A percentile compares a stretch with the other conserved stretches of the same genome.
phyloP scores from a whole-genome alignment of 1,284 basidiomycete species.

The Sphagnurus paluster region DNA sequence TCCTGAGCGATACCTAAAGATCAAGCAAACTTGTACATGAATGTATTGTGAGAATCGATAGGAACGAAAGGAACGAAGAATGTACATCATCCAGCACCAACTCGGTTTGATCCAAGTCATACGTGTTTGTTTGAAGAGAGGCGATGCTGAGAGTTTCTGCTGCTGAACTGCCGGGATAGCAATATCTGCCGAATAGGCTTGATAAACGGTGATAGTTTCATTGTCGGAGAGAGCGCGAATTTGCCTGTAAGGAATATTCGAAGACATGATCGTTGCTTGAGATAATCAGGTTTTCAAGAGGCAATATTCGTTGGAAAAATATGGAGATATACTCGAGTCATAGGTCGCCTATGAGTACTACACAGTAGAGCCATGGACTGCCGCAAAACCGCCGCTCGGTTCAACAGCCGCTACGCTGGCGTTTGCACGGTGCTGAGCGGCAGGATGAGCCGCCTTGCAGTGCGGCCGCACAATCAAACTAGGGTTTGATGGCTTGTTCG shows the following conservation, averaged over 20 bases:
- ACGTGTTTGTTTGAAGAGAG: slow-evolving; percentile 13
- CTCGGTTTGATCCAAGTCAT: slow-evolving; percentile 22
- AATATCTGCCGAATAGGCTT: slow-evolving; percentile 17
- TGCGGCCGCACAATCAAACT: too few species aligned
- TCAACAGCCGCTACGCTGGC: too few species aligned
- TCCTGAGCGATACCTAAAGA: slow-evolving; percentile 16
- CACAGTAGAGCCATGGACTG: too few species aligned
- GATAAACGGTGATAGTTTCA: slow-evolving; percentile 17
- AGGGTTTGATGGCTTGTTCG: too few species aligned
- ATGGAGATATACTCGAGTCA: too few species aligned
- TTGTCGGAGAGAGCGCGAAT: slow-evolving; percentile 15
- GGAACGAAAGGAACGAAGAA: neutral
- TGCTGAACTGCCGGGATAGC: slow-evolving; percentile 14
- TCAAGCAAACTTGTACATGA: neutral
- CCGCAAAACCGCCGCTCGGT: too few species aligned
- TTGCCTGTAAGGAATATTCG: slow-evolving; percentile 10
- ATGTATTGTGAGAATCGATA: neutral
- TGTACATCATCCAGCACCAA: slow-evolving; percentile 22
- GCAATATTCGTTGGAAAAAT: too few species aligned
- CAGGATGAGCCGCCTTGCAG: too few species aligned
- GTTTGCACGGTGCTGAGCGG: too few species aligned
- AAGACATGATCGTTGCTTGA: too few species aligned
- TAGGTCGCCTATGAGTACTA: too few species aligned
- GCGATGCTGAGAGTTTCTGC: slow-evolving; percentile 17
- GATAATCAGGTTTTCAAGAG: too few species aligned